Evolutionary conservation across 345 rosid species (phyloP).

Genomic region (Kernera saxatilis): DNA sequence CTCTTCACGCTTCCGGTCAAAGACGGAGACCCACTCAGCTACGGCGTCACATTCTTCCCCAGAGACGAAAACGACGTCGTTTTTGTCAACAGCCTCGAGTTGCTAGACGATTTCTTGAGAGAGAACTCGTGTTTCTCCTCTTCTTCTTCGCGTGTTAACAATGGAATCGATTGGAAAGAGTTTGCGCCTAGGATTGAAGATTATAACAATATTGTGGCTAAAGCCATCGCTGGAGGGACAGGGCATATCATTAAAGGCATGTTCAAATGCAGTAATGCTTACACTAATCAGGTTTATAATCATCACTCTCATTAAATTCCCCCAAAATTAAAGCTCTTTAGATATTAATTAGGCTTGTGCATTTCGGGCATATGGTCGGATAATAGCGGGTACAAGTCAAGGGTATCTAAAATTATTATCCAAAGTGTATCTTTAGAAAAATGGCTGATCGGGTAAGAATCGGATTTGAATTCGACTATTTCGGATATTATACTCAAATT

Average conservation of each 20-base stretch:
- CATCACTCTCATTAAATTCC: not conserved
- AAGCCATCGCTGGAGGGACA: conserved; percentile 92
- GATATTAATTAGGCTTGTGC: not conserved
- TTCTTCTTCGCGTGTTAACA: conserved; percentile 13
- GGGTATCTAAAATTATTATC: not conserved
- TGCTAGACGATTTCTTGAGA: conserved; percentile 56
- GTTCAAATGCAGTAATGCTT: conserved; percentile 74
- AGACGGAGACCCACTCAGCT: conserved; percentile 71
- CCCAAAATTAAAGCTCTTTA: not conserved
- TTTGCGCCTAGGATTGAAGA: conserved; percentile 75
- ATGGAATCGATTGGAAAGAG: conserved; percentile 68
- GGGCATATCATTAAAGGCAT: conserved; percentile 89
- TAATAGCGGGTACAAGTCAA: not conserved
- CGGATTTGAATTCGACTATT: not conserved
- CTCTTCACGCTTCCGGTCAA: conserved; percentile 73
- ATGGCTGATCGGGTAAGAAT: not conserved
- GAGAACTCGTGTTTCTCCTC: conserved; percentile 70
- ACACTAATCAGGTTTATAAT: conserved; percentile 65
- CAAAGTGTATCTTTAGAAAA: not conserved
- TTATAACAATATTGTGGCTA: conserved; percentile 66
- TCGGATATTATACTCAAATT: not conserved
- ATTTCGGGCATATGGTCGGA: too few species aligned
- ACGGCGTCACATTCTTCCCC: conserved; percentile 55
- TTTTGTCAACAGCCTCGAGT: conserved; percentile 27
- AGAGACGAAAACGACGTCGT: conserved; percentile 16